phyloP scores from a whole-genome alignment of 2,329 filamentous ascomycete species.

The Alternaria hordeiaustralica region DNA sequence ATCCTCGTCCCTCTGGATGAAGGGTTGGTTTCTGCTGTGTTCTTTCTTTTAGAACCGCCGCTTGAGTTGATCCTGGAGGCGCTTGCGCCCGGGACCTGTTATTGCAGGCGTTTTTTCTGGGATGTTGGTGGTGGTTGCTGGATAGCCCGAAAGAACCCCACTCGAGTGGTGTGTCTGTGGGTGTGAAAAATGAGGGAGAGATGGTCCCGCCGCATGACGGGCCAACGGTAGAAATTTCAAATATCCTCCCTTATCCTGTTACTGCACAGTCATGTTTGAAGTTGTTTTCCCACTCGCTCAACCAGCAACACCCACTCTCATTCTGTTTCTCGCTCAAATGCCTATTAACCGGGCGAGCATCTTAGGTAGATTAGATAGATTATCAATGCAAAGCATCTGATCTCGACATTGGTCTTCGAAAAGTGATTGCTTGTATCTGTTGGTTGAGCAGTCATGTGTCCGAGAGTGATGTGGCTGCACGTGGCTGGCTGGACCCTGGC shows the following conservation, averaged over 20 bases:
- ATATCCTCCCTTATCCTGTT: constrained; percentile 22
- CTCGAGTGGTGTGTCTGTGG: constrained; percentile 18
- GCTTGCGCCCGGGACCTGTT: constrained; percentile 37
- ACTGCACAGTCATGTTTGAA: constrained; percentile 9
- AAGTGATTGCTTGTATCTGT: not conserved
- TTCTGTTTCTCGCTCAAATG: constrained; percentile 15
- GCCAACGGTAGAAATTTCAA: constrained; percentile 36
- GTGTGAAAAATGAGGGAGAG: constrained; percentile 29
- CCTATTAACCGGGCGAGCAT: constrained; percentile 18
- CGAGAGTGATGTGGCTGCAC: constrained; percentile 12
- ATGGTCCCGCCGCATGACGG: constrained; percentile 16
- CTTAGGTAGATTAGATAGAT: constrained; percentile 20
- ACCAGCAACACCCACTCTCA: constrained; percentile 19
- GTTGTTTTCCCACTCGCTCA: constrained; percentile 19
- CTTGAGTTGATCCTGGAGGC: constrained; percentile 42
- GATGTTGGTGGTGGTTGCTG: constrained; percentile 15
- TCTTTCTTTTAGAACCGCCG: constrained; percentile 32
- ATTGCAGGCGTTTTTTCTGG: constrained; percentile 19
- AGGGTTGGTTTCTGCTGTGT: constrained; percentile 49
- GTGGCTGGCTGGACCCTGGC: constrained; percentile 20
- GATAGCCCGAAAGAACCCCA: constrained; percentile 15
- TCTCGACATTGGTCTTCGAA: not conserved
- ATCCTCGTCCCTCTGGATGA: constrained; percentile 49
- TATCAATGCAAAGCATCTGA: constrained; percentile 11
- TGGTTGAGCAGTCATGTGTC: not conserved